Evolutionary conservation across 2,329 filamentous ascomycete species (phyloP).

Genomic region (Botrytis aclada): DNA sequence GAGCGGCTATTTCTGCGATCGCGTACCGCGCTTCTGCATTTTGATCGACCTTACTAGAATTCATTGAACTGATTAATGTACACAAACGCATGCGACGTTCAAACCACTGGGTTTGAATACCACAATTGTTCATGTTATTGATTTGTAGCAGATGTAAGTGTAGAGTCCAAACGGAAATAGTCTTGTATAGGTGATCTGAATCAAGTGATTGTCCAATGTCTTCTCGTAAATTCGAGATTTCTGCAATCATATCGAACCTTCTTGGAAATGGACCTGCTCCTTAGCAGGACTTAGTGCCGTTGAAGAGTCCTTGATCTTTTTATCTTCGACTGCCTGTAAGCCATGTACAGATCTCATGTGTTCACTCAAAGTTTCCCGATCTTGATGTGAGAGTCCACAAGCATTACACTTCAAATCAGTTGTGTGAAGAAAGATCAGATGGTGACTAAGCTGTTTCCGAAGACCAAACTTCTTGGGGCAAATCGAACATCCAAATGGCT

Average conservation of each 20-base stretch:
- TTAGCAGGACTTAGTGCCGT: not conserved
- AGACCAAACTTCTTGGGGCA: not conserved
- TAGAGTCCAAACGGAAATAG: not conserved
- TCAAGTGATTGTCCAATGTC: too few relatives aligned
- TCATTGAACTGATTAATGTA: not conserved
- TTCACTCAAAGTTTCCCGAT: not conserved
- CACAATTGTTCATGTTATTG: not conserved
- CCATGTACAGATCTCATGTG: not conserved
- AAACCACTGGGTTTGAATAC: not conserved
- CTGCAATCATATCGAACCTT: not conserved
- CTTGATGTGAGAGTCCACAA: not conserved
- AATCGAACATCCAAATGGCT: not conserved
- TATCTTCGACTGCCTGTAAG: not conserved
- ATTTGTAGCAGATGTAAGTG: not conserved
- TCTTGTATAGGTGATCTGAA: not conserved
- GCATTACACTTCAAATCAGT: not conserved
- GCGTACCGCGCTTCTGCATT: not conserved
- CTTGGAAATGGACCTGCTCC: not conserved
- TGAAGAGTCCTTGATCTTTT: not conserved
- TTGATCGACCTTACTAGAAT: not conserved
- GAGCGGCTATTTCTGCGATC: not conserved
- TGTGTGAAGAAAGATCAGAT: not conserved
- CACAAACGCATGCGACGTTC: not conserved
- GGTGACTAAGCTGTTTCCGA: not conserved
- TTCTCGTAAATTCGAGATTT: not conserved